Base-by-base conservation (phyloP, 139 green algal species). In the Diplosphaera chodatii region DNA sequence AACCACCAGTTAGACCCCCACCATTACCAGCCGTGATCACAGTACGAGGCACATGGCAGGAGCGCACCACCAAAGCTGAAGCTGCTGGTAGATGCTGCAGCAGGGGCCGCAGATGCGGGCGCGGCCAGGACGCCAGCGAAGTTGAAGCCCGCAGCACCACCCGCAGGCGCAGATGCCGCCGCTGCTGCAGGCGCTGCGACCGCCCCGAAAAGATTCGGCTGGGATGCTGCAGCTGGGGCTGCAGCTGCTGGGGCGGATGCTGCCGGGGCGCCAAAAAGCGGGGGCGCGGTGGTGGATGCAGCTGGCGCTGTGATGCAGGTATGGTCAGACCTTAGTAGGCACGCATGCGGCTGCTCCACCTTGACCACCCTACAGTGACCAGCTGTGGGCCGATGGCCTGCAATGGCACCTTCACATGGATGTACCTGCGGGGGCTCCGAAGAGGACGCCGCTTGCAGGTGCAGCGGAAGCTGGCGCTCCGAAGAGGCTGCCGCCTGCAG, bases 381-480 rank as follows among this genome's bases (percentile, higher is more conserved):
- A n/a, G n/a, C n/a, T n/a, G n/a, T n/a, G n/a, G n/a, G n/a, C n/a
- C n/a, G n/a, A n/a, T n/a, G n/a, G n/a, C n/a, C n/a, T n/a, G n/a
- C n/a, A n/a, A n/a, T n/a, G n/a, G n/a, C n/a, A n/a, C n/a, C n/a
- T n/a, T n/a, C n/a, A n/a, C n/a, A n/a, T n/a, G n/a, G n/a, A n/a
- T n/a, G n/a, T n/a, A 31, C 15, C 32, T 48, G 63, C 63, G 34
- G 34, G 21, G 6, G 55, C 32, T 13, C 59, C n/a, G 32, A 33
- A 65, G 2, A 31, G 59, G 27, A 25, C 21, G 28, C 23, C 32
- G 32, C 56, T 33, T 6, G 32, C 55, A 55, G 55, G 23, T 32
- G 69, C 28, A 29, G 29, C 69, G 32, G 55, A 37, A 55, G 69
- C 41, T 21, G 55, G 34, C 34, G 68, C n/a, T n/a, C n/a, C n/a